Evolutionary conservation across 225 moss, liverwort and hornwort genomes (phyloP), one percentile per base, ranked within the genome.

Genomic region (Physcomitrellopsis africana): DNA sequence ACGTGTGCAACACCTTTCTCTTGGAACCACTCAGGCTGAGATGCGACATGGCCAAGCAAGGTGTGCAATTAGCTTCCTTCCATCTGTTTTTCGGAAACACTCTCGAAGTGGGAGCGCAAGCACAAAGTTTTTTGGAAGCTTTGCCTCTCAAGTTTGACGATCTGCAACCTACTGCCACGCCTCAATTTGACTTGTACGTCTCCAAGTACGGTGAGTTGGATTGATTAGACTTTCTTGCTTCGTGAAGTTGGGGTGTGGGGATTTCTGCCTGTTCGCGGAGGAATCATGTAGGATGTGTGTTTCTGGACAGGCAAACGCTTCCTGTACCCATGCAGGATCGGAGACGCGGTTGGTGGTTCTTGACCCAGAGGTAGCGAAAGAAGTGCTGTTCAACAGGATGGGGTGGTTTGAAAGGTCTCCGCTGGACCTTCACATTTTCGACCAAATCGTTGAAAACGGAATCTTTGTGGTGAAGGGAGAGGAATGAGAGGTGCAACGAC

Each of bases 361-460:
- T 52, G 80, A 84, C 49, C 77, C 80, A 19, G 76, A 80, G 48
- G 54, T 84, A 0, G 73, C 76, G 51, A 84, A 57, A 46, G 63
- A 80, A 42, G 76, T 80, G 5, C 62, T 80, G 24, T 24, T 37
- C 5, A 37, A 37, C 32, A 37, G 7, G 32, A 37, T 7, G 32
- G 4, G 2, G 32, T 37, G 4, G 32, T 37, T 37, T 37, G 32
- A 37, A 37, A 37, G 32, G 7, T 4, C 32, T 37, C 32, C 4
- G 4, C 32, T 4, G 32, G 32, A 37, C 7, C 32, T 2, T 37
- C 32, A 37, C 4, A 37, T 37, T 37, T 2, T 37, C 32, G 4
- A 7, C 2, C 4, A 4, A 37, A 2, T 37, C 32, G 7, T 37
- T 37, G 32, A 2, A 37, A 37, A 37, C 0, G 32, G 32, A 37